Conservation (phyloP, 139 green algal species). For the Klebsormidium nitens region DNA sequence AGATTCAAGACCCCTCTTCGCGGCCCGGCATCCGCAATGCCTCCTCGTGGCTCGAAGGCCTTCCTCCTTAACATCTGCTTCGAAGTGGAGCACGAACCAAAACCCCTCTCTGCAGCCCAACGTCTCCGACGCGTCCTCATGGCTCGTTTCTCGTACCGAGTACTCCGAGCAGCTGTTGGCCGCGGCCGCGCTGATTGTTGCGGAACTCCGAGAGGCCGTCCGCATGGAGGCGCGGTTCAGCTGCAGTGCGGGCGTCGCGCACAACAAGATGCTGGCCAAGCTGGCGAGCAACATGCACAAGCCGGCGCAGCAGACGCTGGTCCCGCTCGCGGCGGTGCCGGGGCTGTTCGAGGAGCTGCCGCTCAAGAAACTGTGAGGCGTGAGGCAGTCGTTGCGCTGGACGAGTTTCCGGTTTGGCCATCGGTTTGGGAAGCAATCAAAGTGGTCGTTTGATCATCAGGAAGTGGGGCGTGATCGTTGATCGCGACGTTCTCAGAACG, state of each 20-base stretch:
- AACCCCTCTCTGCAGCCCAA: no score
- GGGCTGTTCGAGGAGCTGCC: conserved; percentile 60
- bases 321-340: conserved; percentile 51
- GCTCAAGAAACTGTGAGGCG: conserved; percentile 52
- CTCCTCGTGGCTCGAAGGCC: no score
- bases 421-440: background rate
- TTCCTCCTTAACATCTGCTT: no score
- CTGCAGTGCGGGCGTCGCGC: conserved; percentile 61
- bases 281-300: conserved; percentile 78
- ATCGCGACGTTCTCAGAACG: no score
- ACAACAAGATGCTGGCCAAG: conserved; percentile 85
- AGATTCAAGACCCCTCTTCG: background rate
- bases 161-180: conserved; percentile 64
- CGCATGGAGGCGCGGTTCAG: conserved; percentile 63
- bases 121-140: no score
- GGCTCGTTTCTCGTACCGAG: no score
- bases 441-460: background rate
- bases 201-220: conserved; percentile 56
- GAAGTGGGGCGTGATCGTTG: no score
- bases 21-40: background rate
- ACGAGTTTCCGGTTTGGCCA: background rate
- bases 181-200: conserved; percentile 48
- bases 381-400: no score
- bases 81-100: no score
- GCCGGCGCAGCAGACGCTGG: conserved; percentile 72